A percentile compares a stretch with the other conserved stretches of the same genome.
These are phyloP conservation scores for Viola odorata DNA, from an alignment of 345 rosid species.

Conservation along the genomic window DNA sequence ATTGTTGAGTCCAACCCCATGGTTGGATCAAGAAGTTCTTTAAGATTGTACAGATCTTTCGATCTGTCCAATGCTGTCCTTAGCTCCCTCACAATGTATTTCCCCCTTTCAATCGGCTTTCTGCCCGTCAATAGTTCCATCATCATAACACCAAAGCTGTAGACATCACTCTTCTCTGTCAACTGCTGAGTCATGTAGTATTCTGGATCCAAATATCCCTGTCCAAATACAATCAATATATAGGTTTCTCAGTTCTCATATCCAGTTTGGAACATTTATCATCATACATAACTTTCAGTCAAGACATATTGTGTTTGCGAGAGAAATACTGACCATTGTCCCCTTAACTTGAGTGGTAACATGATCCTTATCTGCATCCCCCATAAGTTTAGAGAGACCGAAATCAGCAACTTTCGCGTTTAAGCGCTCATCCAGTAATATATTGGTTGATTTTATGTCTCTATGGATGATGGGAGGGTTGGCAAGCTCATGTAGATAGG, in stretches of 20 bases:
- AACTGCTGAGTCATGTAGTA: conserved; percentile 88
- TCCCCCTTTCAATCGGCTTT: conserved; percentile 75
- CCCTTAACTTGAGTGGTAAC: conserved; percentile 95
- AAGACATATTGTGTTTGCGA: neutral
- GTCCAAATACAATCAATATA: conserved; percentile 1
- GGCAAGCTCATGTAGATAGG: conserved; percentile 91
- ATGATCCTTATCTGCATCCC: conserved; percentile 55
- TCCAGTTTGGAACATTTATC: neutral
- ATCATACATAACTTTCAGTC: too few relatives aligned
- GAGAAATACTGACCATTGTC: conserved; percentile 61
- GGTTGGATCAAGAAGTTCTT: conserved; percentile 54
- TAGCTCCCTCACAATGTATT: conserved; percentile 78
- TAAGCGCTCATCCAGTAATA: conserved; percentile 66
- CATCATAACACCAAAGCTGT: conserved; percentile 84
- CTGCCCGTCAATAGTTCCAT: conserved; percentile 65
- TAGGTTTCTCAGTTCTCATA: neutral
- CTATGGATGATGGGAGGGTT: conserved; percentile 93
- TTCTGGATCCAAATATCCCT: conserved; percentile 95
- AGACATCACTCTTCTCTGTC: conserved; percentile 93
- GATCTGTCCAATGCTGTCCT: conserved; percentile 49
- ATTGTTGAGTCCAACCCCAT: conserved; percentile 42
- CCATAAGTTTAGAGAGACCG: conserved; percentile 74
- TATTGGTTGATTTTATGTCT: conserved; percentile 82
- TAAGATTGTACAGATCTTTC: conserved; percentile 51
- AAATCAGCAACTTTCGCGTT: conserved; percentile 92